These are phyloP conservation scores for Huntiella decipiens DNA, from an alignment of 2,329 filamentous ascomycete genomes.

Conservation along the genomic window DNA sequence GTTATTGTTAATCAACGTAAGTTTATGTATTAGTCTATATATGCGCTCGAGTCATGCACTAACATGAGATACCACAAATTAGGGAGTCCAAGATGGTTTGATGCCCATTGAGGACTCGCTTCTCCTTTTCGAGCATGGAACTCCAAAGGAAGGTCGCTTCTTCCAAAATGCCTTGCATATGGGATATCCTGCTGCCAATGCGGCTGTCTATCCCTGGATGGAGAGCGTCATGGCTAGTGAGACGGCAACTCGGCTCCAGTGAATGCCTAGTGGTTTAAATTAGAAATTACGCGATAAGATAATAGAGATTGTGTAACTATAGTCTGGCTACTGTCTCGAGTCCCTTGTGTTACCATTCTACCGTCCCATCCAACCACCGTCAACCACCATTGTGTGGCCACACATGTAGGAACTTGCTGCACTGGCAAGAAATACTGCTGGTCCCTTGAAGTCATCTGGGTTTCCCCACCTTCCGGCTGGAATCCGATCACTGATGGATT, in stretches of 20 bases:
- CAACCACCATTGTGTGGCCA: conserved; percentile 65
- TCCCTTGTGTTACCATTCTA: conserved; percentile 21
- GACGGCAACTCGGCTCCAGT: neutral
- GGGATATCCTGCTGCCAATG: conserved; percentile 45
- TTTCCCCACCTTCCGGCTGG: conserved; percentile 68
- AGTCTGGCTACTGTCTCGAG: neutral
- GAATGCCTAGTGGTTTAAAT: neutral
- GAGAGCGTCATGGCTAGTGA: conserved; percentile 28
- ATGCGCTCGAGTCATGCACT: neutral
- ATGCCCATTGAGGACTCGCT: conserved; percentile 52
- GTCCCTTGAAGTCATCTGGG: conserved; percentile 77
- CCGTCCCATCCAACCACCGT: conserved; percentile 86
- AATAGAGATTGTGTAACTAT: neutral
- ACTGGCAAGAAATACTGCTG: conserved; percentile 58
- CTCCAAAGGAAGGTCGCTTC: conserved; percentile 43
- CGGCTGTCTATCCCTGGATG: conserved; percentile 41
- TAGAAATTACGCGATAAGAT: neutral
- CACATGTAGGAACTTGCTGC: conserved; percentile 63
- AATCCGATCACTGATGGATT: conserved; percentile 60
- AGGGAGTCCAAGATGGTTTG: conserved; percentile 43
- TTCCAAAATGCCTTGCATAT: conserved; percentile 43
- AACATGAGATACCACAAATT: neutral
- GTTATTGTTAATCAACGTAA: conserved; percentile 41
- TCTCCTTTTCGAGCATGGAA: conserved; percentile 44
- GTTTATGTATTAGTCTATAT: conserved; percentile 13